phyloP scores from a whole-genome alignment of 331 rosid genomes.

The Acacia concinna region DNA sequence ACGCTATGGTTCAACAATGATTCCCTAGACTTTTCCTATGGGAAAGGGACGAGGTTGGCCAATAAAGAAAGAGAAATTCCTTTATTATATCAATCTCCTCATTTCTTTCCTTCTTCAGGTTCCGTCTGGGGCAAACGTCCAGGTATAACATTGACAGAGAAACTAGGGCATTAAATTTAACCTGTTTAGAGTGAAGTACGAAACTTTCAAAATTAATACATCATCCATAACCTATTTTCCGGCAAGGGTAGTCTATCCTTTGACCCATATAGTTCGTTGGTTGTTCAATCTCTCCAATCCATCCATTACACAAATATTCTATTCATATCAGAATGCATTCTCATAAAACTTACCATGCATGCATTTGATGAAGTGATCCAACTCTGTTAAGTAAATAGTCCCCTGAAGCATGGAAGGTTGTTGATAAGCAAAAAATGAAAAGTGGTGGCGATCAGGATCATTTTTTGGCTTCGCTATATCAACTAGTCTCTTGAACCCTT shows the following conservation, averaged over 20 bases:
- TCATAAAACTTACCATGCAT: constrained; percentile 79
- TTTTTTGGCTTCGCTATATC: constrained; percentile 89
- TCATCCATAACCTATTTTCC: neutral
- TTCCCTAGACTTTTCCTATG: neutral
- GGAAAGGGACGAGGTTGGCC: neutral
- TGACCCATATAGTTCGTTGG: neutral
- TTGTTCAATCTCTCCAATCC: neutral
- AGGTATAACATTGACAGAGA: neutral
- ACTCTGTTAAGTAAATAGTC: constrained; percentile 66
- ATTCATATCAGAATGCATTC: constrained; percentile 20
- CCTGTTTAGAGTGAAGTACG: neutral
- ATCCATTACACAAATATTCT: neutral
- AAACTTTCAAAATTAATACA: neutral
- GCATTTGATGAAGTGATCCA: constrained; percentile 82
- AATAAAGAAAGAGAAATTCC: neutral
- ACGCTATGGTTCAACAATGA: neutral
- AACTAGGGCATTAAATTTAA: neutral
- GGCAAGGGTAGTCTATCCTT: neutral
- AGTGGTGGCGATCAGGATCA: constrained; percentile 85
- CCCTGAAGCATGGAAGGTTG: constrained; percentile 77
- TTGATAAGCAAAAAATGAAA: constrained; percentile 74
- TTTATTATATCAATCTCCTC: neutral
- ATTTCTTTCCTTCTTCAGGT: neutral
- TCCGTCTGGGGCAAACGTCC: neutral
- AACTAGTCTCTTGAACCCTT: constrained; percentile 68